phyloP scores from a whole-genome alignment of 1,139 yeast species.

The Hemisphaericaspora xylanilytica region DNA sequence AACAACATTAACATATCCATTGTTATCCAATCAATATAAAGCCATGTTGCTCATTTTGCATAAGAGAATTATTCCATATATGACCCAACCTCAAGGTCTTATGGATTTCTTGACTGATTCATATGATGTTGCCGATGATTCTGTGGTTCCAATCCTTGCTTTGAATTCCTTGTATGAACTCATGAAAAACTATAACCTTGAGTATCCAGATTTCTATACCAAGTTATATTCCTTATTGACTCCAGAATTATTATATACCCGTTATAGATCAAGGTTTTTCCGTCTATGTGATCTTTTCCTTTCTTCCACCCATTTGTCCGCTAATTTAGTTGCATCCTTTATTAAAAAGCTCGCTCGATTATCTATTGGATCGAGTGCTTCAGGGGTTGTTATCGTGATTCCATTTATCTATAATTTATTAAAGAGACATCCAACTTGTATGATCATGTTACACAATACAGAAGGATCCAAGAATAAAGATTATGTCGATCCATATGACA shows the following conservation, averaged over 20 bases:
- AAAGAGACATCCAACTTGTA: conserved; percentile 90
- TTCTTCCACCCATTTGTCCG: conserved; percentile 84
- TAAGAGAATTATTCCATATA: conserved; percentile 77
- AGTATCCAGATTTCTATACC: conserved; percentile 85
- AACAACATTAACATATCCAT: conserved; percentile 47
- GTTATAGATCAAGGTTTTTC: conserved; percentile 83
- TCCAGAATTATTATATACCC: conserved; percentile 70
- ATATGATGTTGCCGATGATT: conserved; percentile 60
- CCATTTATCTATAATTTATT: conserved; percentile 91
- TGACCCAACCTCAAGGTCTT: conserved; percentile 74
- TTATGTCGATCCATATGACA: conserved; percentile 67
- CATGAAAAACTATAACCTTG: conserved; percentile 79
- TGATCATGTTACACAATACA: conserved; percentile 74
- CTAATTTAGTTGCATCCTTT: conserved; percentile 82
- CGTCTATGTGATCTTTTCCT: conserved; percentile 83
- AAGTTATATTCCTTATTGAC: conserved; percentile 81
- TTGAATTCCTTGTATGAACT: conserved; percentile 84
- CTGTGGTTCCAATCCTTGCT: conserved; percentile 73
- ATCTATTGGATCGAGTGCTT: conserved; percentile 78
- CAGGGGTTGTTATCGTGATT: conserved; percentile 81
- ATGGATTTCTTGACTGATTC: conserved; percentile 95
- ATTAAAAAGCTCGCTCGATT: conserved; percentile 78
- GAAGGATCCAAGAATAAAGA: conserved; percentile 19
- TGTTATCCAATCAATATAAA: conserved; percentile 63
- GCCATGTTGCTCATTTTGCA: conserved; percentile 68